Percentiles rank a stretch among this genome's conserved stretches.
These are phyloP conservation scores for Bolboschoenoplectus hybrid DNA, from an alignment of 202 grass and related monocot species.

Conservation along the genomic window DNA sequence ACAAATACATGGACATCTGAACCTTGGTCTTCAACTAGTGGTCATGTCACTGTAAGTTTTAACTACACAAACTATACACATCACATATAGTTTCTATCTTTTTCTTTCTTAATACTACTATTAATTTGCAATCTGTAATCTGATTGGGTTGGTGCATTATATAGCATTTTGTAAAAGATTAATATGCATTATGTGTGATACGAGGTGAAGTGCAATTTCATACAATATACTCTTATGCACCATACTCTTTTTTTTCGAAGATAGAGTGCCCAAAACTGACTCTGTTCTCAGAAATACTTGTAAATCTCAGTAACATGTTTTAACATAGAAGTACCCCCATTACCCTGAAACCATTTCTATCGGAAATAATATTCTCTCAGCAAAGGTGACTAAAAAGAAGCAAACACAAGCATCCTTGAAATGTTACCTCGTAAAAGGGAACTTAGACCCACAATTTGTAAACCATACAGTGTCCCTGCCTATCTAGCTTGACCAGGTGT, in stretches of 20 bases:
- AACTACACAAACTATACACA: neutral
- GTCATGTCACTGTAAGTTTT: slow-evolving; percentile 75
- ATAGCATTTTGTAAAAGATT: slow-evolving; percentile 2
- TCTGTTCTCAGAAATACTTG: neutral
- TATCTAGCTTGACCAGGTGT: neutral
- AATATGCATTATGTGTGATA: neutral
- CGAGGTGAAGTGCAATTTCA: neutral
- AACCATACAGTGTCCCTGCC: neutral
- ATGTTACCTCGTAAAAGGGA: neutral
- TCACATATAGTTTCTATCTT: slow-evolving; percentile 18
- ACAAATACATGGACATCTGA: slow-evolving; percentile 92
- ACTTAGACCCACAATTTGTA: neutral
- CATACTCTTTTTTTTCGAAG: neutral
- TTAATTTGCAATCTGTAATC: neutral
- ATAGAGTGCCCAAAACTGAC: neutral
- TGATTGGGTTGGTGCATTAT: neutral
- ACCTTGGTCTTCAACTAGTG: slow-evolving; percentile 89
- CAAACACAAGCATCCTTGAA: neutral
- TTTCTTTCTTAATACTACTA: slow-evolving; percentile 28
- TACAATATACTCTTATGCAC: neutral
- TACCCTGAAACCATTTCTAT: neutral
- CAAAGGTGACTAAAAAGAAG: too few relatives aligned
- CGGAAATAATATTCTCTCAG: neutral
- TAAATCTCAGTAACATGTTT: neutral
- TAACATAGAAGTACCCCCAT: neutral